Conservation (phyloP, 352 stramenopile species). For the Phytophthora litchii region DNA sequence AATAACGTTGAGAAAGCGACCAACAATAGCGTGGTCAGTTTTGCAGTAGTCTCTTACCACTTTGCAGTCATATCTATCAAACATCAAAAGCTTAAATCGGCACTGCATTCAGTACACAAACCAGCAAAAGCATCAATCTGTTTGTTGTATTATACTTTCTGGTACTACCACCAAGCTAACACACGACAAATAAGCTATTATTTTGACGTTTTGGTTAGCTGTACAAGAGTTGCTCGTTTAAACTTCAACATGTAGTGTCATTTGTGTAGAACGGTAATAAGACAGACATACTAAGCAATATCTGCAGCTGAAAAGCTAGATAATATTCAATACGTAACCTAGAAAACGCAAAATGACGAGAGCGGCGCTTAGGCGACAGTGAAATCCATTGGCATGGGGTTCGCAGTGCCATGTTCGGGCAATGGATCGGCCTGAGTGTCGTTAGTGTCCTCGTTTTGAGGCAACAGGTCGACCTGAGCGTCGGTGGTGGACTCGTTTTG, state of each 20-base stretch:
- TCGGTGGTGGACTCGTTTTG: neutral
- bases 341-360: too few relatives aligned
- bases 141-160: too few relatives aligned
- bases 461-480: neutral
- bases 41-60: conserved; percentile 16
- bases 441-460: neutral
- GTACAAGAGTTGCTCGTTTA: too few relatives aligned
- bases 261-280: neutral
- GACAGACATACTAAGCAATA: neutral
- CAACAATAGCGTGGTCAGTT: conserved; percentile 37
- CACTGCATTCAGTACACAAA: too few relatives aligned
- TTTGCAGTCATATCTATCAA: conserved; percentile 16
- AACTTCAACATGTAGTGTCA: too few relatives aligned
- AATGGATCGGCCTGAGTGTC: neutral
- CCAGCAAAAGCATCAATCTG: too few relatives aligned
- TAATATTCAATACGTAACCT: neutral
- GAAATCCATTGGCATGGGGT: neutral
- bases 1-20: conserved; percentile 12
- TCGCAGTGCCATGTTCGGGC: neutral
- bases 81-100: too few relatives aligned
- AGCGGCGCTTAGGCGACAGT: neutral
- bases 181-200: too few relatives aligned
- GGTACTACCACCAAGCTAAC: too few relatives aligned
- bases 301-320: neutral
- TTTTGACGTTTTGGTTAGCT: too few relatives aligned